Conservation (phyloP, 768 basidiomycete genomes). For the Asterophora parasitica region DNA sequence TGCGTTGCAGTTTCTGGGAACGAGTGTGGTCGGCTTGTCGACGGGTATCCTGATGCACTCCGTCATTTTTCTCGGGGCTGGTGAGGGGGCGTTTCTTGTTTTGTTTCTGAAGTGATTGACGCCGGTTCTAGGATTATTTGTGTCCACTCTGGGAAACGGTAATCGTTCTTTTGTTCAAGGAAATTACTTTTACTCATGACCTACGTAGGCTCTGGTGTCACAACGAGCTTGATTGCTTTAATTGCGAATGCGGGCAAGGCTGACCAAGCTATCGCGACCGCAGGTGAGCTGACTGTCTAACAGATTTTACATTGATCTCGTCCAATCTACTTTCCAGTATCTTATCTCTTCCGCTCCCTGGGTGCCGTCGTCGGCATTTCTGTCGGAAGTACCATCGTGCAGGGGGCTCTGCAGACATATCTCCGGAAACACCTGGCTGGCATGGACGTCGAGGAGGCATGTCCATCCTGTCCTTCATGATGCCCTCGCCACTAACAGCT, state of each 20-base stretch:
- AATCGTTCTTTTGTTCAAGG: conserved; percentile 1
- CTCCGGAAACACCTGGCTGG: conserved; percentile 39
- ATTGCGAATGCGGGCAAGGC: conserved; percentile 58
- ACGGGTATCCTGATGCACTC: conserved; percentile 37
- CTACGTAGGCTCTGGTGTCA: conserved; percentile 44
- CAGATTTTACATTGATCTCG: neutral
- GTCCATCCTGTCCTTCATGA: conserved; percentile 2
- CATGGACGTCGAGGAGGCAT: conserved; percentile 49
- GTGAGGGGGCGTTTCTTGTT: conserved; percentile 24
- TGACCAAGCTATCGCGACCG: conserved; percentile 64
- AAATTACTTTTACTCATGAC: neutral
- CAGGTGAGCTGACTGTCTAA: conserved; percentile 32
- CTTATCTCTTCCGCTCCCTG: conserved; percentile 62
- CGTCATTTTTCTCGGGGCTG: conserved; percentile 33
- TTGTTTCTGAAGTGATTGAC: neutral
- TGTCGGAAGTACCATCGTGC: conserved; percentile 51
- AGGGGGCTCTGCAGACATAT: conserved; percentile 41
- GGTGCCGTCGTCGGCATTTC: conserved; percentile 57
- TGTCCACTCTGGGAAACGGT: conserved; percentile 40
- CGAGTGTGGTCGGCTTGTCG: conserved; percentile 30
- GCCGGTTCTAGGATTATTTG: conserved; percentile 25
- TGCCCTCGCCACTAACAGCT: too few species aligned
- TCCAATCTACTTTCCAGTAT: conserved; percentile 31
- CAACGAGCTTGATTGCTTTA: conserved; percentile 53
- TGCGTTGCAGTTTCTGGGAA: conserved; percentile 32